phyloP scores from a whole-genome alignment of 192 early-diverging fungal genomes.

The Entophlyctis helioformis region DNA sequence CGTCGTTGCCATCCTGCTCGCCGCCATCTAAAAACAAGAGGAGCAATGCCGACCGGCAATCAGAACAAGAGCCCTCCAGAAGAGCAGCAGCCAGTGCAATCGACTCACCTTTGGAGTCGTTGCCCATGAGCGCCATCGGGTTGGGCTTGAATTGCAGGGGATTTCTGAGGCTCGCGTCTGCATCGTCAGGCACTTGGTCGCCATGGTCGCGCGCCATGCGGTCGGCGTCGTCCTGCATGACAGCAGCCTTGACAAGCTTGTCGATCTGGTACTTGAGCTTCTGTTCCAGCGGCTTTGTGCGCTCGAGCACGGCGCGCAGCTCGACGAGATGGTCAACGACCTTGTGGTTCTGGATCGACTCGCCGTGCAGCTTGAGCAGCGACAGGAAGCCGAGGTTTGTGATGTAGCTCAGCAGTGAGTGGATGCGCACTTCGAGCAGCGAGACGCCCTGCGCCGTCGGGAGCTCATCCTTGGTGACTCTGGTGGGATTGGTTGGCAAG shows the following conservation, averaged over 20 bases:
- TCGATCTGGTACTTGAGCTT: conserved; percentile 96
- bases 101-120: too few species aligned
- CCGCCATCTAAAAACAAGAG: background rate
- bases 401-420: conserved; percentile 78
- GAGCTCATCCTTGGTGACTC: conserved; percentile 27
- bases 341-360: conserved; percentile 44
- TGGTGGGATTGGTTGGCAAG: too few species aligned
- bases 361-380: conserved; percentile 68
- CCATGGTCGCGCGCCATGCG: conserved; percentile 3
- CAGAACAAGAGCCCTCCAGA: too few species aligned
- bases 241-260: conserved; percentile 64
- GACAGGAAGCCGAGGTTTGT: conserved; percentile 62
- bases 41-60: too few species aligned
- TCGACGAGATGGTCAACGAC: conserved; percentile 61
- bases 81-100: too few species aligned
- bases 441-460: conserved; percentile 71
- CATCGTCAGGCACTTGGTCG: conserved; percentile 3
- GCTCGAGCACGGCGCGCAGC: conserved; percentile 77
- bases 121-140: too few species aligned
- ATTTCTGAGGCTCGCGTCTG: conserved; percentile 24
- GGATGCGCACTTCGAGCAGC: conserved; percentile 82
- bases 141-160: conserved; percentile 91
- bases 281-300: conserved; percentile 84
- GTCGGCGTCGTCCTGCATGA: conserved; percentile 7
- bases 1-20: too few species aligned